phyloP scores from a whole-genome alignment of 345 rosid genomes.

The Populus alba region DNA sequence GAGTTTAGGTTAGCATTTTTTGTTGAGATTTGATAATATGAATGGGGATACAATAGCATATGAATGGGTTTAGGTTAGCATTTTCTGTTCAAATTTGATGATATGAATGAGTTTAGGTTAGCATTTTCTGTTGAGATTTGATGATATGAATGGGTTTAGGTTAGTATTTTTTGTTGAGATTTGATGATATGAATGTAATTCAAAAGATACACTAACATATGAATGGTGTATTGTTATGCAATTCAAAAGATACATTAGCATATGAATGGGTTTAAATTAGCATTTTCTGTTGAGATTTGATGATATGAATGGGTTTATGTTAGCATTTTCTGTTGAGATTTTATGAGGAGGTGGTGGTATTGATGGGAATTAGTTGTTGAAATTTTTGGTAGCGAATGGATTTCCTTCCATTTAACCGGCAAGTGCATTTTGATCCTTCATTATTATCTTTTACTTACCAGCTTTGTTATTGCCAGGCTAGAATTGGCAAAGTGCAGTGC shows the following conservation, averaged over 20 bases:
- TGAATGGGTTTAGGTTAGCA: too few species aligned
- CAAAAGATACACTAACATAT: too few species aligned
- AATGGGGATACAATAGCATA: too few species aligned
- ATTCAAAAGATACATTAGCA: too few species aligned
- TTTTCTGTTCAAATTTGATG: too few species aligned
- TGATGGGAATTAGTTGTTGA: background rate
- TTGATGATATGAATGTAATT: too few species aligned
- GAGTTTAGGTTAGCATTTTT: too few species aligned
- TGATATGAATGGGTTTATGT: background rate
- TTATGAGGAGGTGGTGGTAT: background rate
- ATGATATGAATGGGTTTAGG: too few species aligned
- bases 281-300: background rate
- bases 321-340: too few species aligned
- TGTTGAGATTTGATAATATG: background rate
- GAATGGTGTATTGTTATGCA: background rate
- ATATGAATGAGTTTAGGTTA: too few species aligned
- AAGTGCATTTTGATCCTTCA: background rate
- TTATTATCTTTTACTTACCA: conserved; percentile 6
- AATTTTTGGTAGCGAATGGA: background rate
- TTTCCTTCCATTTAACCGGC: background rate
- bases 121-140: too few species aligned
- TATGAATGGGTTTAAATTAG: background rate
- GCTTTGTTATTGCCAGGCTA: conserved; percentile 46
- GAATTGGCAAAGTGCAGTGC: conserved; percentile 92
- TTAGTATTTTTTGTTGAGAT: too few species aligned